Conservation (phyloP, 495 filamentous ascomycete genomes). For the Aspergillus sclerotiicarbonarius region DNA sequence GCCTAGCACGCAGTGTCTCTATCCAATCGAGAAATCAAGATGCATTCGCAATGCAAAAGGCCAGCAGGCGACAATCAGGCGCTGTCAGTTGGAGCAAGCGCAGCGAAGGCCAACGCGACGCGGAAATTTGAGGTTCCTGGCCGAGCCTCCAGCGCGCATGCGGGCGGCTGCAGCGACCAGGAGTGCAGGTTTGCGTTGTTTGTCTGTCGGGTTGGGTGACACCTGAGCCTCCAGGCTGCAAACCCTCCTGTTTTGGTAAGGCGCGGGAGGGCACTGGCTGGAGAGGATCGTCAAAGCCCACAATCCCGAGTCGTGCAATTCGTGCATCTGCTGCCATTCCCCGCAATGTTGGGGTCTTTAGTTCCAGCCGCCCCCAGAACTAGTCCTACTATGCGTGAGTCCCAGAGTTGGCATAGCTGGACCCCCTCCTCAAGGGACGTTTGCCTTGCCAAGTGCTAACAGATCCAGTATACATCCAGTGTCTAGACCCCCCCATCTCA, state of each 20-base stretch:
- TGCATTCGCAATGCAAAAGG: conserved; percentile 13
- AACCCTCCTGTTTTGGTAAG: neutral
- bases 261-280: neutral
- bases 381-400: neutral
- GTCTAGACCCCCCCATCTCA: neutral
- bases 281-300: neutral
- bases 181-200: conserved; percentile 5
- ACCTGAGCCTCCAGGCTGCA: conserved; percentile 20
- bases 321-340: neutral
- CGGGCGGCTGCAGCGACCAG: conserved; percentile 17
- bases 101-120: conserved; percentile 35
- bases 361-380: neutral
- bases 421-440: too few species aligned
- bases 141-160: conserved; percentile 19
- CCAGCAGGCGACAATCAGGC: neutral
- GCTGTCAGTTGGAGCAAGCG: neutral
- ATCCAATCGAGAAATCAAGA: conserved; percentile 8
- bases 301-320: neutral
- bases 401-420: too few species aligned
- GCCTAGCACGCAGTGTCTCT: conserved; percentile 3
- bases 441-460: too few species aligned
- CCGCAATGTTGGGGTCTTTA: neutral
- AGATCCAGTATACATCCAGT: neutral
- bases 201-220: conserved; percentile 1
- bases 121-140: conserved; percentile 35